Evolutionary conservation across 2,329 filamentous ascomycete genomes (phyloP).

Genomic region (Aspergillus persii): DNA sequence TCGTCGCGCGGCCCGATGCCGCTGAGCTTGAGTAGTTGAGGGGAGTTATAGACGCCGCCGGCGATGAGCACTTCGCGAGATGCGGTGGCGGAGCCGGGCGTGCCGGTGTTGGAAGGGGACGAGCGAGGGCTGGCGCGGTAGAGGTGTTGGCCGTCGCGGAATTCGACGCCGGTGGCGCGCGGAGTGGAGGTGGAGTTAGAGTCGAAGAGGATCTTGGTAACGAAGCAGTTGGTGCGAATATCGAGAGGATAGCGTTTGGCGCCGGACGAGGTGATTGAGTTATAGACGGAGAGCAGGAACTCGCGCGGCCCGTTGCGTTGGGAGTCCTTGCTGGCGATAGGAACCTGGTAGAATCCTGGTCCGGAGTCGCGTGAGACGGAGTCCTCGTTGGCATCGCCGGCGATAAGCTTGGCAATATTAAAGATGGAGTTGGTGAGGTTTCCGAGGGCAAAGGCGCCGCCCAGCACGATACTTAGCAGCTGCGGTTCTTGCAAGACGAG

Average conservation of each 20-base stretch:
- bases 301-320: slow-evolving; percentile 38
- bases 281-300: slow-evolving; percentile 35
- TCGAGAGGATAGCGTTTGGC: slow-evolving; percentile 55
- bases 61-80: slow-evolving; percentile 48
- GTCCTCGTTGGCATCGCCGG: slow-evolving; percentile 54
- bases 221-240: slow-evolving; percentile 50
- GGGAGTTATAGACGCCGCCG: slow-evolving; percentile 61
- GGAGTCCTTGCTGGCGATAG: slow-evolving; percentile 44
- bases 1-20: slow-evolving; percentile 60
- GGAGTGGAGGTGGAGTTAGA: slow-evolving; percentile 30
- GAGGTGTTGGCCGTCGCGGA: slow-evolving; percentile 47
- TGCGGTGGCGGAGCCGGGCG: slow-evolving; percentile 40
- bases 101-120: slow-evolving; percentile 26
- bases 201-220: slow-evolving; percentile 49
- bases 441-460: slow-evolving; percentile 54
- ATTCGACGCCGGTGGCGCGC: slow-evolving; percentile 50
- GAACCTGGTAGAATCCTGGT: slow-evolving; percentile 58
- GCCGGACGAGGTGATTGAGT: slow-evolving; percentile 24
- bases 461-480: slow-evolving; percentile 52
- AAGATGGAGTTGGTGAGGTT: slow-evolving; percentile 42
- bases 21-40: slow-evolving; percentile 63
- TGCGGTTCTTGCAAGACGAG: slow-evolving; percentile 54
- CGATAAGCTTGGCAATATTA: slow-evolving; percentile 47
- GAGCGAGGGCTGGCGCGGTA: slow-evolving; percentile 48
- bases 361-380: slow-evolving; percentile 45